Evolutionary conservation across 2,329 filamentous ascomycete species (phyloP).

Genomic region (Pseudogymnoascus pannorum): DNA sequence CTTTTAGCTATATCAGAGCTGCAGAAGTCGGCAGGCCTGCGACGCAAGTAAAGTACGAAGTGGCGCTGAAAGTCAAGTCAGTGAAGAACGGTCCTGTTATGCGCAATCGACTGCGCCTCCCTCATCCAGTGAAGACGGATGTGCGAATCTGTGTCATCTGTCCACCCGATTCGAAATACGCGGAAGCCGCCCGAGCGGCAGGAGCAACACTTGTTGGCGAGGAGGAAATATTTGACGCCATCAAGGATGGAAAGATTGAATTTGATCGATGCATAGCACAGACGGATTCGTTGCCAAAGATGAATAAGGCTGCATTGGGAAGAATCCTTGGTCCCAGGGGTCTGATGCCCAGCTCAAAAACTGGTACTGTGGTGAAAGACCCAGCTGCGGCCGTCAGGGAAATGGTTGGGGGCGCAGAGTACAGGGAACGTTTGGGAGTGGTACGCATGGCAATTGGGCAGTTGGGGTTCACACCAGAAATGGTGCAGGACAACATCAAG

Average conservation of each 20-base stretch:
- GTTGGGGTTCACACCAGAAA: conserved; percentile 77
- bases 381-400: conserved; percentile 68
- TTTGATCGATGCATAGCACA: conserved; percentile 91
- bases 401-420: conserved; percentile 76
- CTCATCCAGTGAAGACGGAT: conserved; percentile 83
- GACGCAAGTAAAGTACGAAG: conserved; percentile 73
- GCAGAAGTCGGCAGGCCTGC: conserved; percentile 81
- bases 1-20: conserved; percentile 73
- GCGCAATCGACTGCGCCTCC: conserved; percentile 79
- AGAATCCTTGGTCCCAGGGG: conserved; percentile 80
- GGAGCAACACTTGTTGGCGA: conserved; percentile 83
- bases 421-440: conserved; percentile 77
- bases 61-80: conserved; percentile 75
- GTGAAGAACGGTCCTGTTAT: conserved; percentile 80
- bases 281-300: conserved; percentile 63
- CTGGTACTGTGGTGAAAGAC: conserved; percentile 80
- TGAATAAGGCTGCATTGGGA: conserved; percentile 76
- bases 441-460: conserved; percentile 88
- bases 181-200: conserved; percentile 64
- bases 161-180: conserved; percentile 69
- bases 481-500: conserved; percentile 79
- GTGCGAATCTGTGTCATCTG: conserved; percentile 85
- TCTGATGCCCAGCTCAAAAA: conserved; percentile 85
- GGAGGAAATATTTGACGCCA: conserved; percentile 72
- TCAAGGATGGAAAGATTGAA: conserved; percentile 64